A percentile compares a stretch with the other conserved stretches of the same genome.
These are phyloP conservation scores for Usnea hakonensis DNA, from an alignment of 495 filamentous ascomycete genomes.

Conservation along the genomic window DNA sequence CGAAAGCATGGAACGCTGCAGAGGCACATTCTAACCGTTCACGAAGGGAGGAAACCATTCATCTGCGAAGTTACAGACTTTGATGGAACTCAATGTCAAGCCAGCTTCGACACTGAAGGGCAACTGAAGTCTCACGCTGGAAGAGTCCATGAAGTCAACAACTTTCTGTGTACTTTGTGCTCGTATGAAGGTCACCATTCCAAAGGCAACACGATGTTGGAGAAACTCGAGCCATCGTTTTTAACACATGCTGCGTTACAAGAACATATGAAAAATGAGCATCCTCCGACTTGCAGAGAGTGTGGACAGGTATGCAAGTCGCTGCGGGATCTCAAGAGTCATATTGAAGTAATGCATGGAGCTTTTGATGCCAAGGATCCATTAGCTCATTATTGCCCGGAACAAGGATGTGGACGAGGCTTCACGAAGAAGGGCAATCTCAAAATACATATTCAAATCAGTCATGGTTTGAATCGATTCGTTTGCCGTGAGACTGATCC, in stretches of 20 bases:
- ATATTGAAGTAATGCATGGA: slow-evolving; percentile 63
- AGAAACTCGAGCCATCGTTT: slow-evolving; percentile 40
- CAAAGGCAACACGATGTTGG: not conserved
- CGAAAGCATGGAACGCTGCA: slow-evolving; percentile 83
- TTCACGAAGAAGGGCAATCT: slow-evolving; percentile 77
- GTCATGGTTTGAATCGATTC: slow-evolving; percentile 62
- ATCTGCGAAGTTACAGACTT: slow-evolving; percentile 50
- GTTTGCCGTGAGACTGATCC: slow-evolving; percentile 65
- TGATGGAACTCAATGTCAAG: slow-evolving; percentile 50
- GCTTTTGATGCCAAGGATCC: slow-evolving; percentile 52
- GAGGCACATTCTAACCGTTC: slow-evolving; percentile 65
- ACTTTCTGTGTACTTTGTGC: slow-evolving; percentile 69
- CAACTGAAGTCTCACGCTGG: slow-evolving; percentile 64
- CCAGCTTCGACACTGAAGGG: slow-evolving; percentile 61
- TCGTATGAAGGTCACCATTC: slow-evolving; percentile 4
- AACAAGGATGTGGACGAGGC: slow-evolving; percentile 55
- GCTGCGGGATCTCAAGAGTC: slow-evolving; percentile 53
- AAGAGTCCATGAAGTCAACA: slow-evolving; percentile 56
- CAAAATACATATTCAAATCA: slow-evolving; percentile 64
- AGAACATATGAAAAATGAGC: slow-evolving; percentile 59
- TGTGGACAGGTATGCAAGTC: slow-evolving; percentile 59
- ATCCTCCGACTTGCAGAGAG: slow-evolving; percentile 65
- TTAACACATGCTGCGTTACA: slow-evolving; percentile 61
- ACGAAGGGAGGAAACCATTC: slow-evolving; percentile 61
- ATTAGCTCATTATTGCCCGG: slow-evolving; percentile 51